These are phyloP conservation scores for Cordia subcordata DNA, from an alignment of 257 asterid species.

Conservation along the genomic window DNA sequence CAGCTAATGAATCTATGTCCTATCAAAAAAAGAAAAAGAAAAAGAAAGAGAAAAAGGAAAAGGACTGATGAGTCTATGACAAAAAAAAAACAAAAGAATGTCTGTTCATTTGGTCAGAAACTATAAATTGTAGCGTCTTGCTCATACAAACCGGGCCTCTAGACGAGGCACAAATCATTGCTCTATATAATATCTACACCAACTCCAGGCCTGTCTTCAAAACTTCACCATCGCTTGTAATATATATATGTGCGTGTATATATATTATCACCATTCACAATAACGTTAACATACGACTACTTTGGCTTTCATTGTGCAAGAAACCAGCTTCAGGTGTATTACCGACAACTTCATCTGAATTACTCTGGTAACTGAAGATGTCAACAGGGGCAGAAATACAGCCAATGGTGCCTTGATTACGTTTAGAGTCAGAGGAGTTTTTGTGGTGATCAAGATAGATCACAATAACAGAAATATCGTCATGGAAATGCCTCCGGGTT, in stretches of 20 bases:
- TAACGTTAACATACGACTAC: slow-evolving; percentile 6
- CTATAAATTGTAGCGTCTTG: too few relatives aligned
- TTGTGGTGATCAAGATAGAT: slow-evolving; percentile 64
- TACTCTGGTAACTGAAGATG: slow-evolving; percentile 44
- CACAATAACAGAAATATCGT: slow-evolving; percentile 81
- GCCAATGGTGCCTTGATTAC: slow-evolving; percentile 33
- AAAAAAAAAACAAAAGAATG: too few relatives aligned
- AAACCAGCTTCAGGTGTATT: slow-evolving; percentile 28
- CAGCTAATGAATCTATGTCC: too few relatives aligned
- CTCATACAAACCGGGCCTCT: too few relatives aligned
- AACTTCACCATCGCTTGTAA: not conserved
- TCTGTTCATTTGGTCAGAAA: too few relatives aligned
- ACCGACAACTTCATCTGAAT: slow-evolving; percentile 46
- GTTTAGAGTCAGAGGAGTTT: slow-evolving; percentile 23
- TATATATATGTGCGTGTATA: too few relatives aligned
- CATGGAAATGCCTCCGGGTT: slow-evolving; percentile 84
- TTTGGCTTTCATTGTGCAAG: slow-evolving; percentile 28
- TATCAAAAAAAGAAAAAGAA: too few relatives aligned
- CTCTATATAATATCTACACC: not conserved
- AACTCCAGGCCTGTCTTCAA: too few relatives aligned
- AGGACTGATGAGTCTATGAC: too few relatives aligned
- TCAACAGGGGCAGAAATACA: slow-evolving; percentile 62
- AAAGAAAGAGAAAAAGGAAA: too few relatives aligned
- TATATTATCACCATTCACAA: slow-evolving; percentile 1
- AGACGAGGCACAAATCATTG: too few relatives aligned